These are phyloP conservation scores for Besnoitia besnoiti DNA, from an alignment of 169 alveolate genomes.

Conservation along the genomic window DNA sequence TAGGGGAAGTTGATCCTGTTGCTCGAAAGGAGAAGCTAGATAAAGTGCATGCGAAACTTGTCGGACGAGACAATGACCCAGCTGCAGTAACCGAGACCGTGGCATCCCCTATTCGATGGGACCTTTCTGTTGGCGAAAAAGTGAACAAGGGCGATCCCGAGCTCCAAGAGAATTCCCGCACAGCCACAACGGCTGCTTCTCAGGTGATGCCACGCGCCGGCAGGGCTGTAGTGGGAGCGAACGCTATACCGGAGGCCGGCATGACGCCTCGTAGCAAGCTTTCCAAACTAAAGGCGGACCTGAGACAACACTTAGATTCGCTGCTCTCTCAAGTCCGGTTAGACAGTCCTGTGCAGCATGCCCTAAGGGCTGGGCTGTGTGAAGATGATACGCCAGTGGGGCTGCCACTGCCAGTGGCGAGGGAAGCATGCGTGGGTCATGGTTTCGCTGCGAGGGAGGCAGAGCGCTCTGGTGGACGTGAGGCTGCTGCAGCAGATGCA, in stretches of 20 bases:
- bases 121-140: background rate
- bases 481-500: too few species aligned
- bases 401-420: background rate
- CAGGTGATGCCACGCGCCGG: too few species aligned
- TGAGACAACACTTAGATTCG: background rate
- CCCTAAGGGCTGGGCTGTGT: background rate
- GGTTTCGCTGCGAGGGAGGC: background rate
- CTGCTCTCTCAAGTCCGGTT: background rate
- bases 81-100: too few species aligned
- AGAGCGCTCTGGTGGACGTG: background rate
- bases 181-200: too few species aligned
- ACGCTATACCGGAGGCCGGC: background rate
- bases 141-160: background rate
- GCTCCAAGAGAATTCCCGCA: too few species aligned
- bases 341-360: background rate
- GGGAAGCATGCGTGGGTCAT: background rate
- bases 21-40: constrained; percentile 2
- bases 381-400: background rate
- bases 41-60: background rate
- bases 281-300: background rate
- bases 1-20: background rate
- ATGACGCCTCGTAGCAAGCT: background rate
- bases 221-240: too few species aligned
- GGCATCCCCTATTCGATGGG: too few species aligned
- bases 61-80: background rate